Base-by-base conservation (phyloP, 306 rosid genomes). In the Senna siamea region DNA sequence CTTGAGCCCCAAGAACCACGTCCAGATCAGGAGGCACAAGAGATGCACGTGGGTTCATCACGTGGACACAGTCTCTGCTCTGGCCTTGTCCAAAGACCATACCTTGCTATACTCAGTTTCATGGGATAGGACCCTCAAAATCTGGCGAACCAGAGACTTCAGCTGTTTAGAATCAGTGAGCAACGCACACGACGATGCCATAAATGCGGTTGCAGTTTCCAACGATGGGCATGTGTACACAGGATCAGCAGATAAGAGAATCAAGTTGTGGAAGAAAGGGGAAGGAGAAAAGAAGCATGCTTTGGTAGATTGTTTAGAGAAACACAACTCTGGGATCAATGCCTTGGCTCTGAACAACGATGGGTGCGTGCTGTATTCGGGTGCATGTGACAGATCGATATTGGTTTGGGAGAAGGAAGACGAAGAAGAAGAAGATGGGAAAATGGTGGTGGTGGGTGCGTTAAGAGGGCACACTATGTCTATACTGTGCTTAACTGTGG, bases 41-140 rank as follows among this genome's bases (percentile, higher is more conserved):
- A 94, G 73, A 52, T 70, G 90, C 80, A 89, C 95, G 2, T 94
- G 97, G 98, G 93, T 91, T 11, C 96, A 94, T 52, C 98, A 94
- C 44, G 98, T 94, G 6, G 97, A 94, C 75, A 35, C 98, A 0
- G 97, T 94, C 6, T 88, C 98, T 6, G 87, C 93, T 8, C 85
- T 94, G 0, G 95, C 98, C 64, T 41, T 91, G 34, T 94, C 98
- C 41, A 63, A 55, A 2, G 96, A 94, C 13, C 89, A 85, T 17
- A 72, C 77, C 67, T 77, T 89, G 34, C 82, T 91, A 18, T 91
- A 87, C 67, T 94, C 98, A 0, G 98, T 89, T 46, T 94, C 98
- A 0, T 94, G 98, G 98, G 98, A 94, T 70, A 83, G 96, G 19
- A 83, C 97, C 7, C 74, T 94, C 70, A 94, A 94, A 80, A 64